phyloP scores from a whole-genome alignment of 1,284 basidiomycete genomes.

The Ganoderma meredithae region DNA sequence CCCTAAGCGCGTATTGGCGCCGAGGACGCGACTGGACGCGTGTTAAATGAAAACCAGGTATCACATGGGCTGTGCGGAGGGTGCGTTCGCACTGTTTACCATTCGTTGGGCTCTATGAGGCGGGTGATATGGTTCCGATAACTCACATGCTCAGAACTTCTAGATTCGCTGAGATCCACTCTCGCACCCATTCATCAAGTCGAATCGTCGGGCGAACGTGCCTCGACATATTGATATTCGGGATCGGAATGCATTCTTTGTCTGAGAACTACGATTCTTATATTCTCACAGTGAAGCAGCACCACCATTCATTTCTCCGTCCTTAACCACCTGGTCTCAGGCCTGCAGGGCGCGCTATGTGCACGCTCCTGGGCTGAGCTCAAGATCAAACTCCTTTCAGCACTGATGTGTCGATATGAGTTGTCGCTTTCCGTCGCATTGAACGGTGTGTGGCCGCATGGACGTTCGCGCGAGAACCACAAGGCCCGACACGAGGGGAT shows the following conservation, averaged over 20 bases:
- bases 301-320: not conserved
- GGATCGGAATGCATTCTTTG: not conserved
- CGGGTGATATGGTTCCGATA: conserved; percentile 3
- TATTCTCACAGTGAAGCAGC: conserved; percentile 5
- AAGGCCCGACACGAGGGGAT: not conserved
- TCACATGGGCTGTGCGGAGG: not conserved
- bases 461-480: not conserved
- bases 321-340: not conserved
- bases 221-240: not conserved
- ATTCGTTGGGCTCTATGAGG: not conserved
- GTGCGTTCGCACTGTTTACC: not conserved
- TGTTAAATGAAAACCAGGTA: conserved; percentile 3
- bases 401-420: not conserved
- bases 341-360: not conserved
- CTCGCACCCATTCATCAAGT: not conserved
- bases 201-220: not conserved
- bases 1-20: conserved; percentile 4
- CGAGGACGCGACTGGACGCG: conserved; percentile 6
- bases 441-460: not conserved
- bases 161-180: not conserved
- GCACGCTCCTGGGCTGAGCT: not conserved
- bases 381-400: not conserved
- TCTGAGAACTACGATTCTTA: not conserved
- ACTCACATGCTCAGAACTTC: not conserved
- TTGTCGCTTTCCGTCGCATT: not conserved